Percentiles rank a stretch among this genome's conserved stretches.
Conservation (phyloP, 2,329 filamentous ascomycete species). For the Colletotrichum gloeosporioides region DNA sequence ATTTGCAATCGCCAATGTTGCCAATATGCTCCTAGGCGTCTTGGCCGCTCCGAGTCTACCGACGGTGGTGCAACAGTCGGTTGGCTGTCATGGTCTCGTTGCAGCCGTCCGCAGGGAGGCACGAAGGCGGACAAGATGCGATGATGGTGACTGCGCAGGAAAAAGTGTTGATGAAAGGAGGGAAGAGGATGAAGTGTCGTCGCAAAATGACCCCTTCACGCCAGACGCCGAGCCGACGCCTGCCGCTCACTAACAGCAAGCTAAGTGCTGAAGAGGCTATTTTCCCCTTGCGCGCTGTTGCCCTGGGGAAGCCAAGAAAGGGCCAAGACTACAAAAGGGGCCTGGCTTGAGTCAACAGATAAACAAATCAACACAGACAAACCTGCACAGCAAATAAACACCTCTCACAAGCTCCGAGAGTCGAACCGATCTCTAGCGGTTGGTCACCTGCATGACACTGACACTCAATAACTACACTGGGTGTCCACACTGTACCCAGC, state of each 20-base stretch:
- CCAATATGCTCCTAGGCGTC: not conserved
- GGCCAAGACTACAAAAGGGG: not conserved
- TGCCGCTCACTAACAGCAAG: conserved; percentile 1
- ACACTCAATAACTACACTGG: not conserved
- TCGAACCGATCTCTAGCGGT: not conserved
- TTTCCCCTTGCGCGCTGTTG: not conserved
- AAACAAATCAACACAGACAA: conserved; percentile 1
- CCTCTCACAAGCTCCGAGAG: not conserved
- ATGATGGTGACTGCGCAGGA: not conserved
- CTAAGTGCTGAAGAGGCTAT: not conserved
- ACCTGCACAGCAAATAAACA: not conserved
- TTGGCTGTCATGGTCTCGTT: not conserved
- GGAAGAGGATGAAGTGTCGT: not conserved
- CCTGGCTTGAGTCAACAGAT: not conserved
- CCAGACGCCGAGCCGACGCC: not conserved
- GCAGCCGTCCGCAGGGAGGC: not conserved
- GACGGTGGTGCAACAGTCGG: not conserved
- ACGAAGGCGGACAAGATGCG: not conserved
- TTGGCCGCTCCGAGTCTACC: not conserved
- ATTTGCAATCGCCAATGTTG: not conserved
- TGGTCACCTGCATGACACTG: conserved; percentile 12
- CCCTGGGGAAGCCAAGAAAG: conserved; percentile 8
- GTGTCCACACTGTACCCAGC: not conserved
- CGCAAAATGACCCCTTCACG: conserved; percentile 11
- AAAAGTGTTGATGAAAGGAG: not conserved